Evolutionary conservation across 202 grass and related monocot genomes (phyloP).

Genomic region (Setaria italica): DNA sequence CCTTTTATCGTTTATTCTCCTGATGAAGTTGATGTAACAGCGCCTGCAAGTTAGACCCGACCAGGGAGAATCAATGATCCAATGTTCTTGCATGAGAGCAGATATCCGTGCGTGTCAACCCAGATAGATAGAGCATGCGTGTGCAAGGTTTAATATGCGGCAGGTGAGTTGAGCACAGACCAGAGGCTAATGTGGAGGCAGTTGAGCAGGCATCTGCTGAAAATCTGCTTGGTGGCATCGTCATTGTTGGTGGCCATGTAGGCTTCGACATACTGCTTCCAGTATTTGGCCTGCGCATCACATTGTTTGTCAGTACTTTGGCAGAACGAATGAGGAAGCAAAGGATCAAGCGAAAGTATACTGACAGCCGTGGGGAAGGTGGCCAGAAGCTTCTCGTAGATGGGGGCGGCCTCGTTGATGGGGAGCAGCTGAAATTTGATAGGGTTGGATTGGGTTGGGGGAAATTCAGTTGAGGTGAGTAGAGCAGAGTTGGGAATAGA

Average conservation of each 20-base stretch:
- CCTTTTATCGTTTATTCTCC: conserved; percentile 81
- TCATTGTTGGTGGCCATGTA: conserved; percentile 81
- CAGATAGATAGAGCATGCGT: not conserved
- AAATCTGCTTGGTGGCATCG: conserved; percentile 87
- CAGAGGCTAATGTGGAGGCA: conserved; percentile 91
- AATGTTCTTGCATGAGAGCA: not conserved
- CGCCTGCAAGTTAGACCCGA: conserved; percentile 61
- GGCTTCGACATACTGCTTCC: conserved; percentile 98
- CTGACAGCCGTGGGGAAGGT: conserved; percentile 85
- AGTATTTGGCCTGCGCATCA: conserved; percentile 75
- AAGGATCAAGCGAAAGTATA: not conserved
- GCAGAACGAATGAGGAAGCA: not conserved
- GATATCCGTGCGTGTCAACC: not conserved
- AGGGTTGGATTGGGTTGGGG: not conserved
- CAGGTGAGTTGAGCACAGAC: conserved; percentile 41
- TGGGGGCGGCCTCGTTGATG: conserved; percentile 71
- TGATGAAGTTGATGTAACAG: conserved; percentile 91
- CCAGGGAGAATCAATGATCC: conserved; percentile 18
- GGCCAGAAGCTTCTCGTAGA: conserved; percentile 88
- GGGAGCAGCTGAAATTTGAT: conserved; percentile 62
- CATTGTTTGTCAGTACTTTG: not conserved
- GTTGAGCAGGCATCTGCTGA: conserved; percentile 88
- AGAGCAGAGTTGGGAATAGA: not conserved
- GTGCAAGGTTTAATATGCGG: no score
- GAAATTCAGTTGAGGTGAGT: conserved; percentile 1